A percentile compares a stretch with the other conserved stretches of the same genome.
Evolutionary conservation across 179 eudicot species (phyloP).

Genomic region (Nepenthes alata): DNA sequence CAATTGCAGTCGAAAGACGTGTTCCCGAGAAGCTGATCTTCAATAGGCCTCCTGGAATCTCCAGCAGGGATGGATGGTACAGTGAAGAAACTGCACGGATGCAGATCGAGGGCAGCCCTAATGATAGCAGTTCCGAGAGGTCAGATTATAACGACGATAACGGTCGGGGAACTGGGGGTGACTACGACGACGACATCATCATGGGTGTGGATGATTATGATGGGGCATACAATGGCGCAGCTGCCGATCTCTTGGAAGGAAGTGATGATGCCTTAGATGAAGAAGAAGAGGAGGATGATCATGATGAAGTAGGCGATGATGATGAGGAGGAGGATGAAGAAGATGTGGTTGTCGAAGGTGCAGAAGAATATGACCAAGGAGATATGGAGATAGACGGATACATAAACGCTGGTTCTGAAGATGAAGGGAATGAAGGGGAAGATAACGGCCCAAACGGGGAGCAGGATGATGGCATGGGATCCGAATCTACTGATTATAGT

Average conservation of each 20-base stretch:
- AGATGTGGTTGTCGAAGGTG: constrained; percentile 22
- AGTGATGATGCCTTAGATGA: constrained; percentile 19
- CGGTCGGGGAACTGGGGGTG: constrained; percentile 34
- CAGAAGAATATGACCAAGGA: constrained; percentile 30
- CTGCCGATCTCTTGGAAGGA: constrained; percentile 17
- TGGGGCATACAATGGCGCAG: constrained; percentile 22
- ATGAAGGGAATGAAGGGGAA: constrained; percentile 22
- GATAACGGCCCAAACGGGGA: constrained; percentile 18
- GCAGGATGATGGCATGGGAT: constrained; percentile 30
- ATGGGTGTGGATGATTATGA: constrained; percentile 28
- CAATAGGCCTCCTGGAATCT: constrained; percentile 26
- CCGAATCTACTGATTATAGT: constrained; percentile 56
- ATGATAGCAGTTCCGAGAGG: constrained; percentile 48
- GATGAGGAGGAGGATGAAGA: constrained; percentile 22
- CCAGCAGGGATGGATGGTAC: constrained; percentile 33
- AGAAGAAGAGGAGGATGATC: constrained; percentile 37
- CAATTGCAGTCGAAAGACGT: constrained; percentile 12
- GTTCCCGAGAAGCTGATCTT: constrained; percentile 14
- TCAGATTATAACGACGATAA: constrained; percentile 40
- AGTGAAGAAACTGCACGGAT: constrained; percentile 14
- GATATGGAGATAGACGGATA: constrained; percentile 39
- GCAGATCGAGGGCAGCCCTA: constrained; percentile 20
- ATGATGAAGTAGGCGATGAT: constrained; percentile 10
- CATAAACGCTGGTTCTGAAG: constrained; percentile 42
- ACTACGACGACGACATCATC: constrained; percentile 27